These are phyloP conservation scores for Nicotiana tabacum DNA, from an alignment of 257 asterid genomes.

Conservation along the genomic window DNA sequence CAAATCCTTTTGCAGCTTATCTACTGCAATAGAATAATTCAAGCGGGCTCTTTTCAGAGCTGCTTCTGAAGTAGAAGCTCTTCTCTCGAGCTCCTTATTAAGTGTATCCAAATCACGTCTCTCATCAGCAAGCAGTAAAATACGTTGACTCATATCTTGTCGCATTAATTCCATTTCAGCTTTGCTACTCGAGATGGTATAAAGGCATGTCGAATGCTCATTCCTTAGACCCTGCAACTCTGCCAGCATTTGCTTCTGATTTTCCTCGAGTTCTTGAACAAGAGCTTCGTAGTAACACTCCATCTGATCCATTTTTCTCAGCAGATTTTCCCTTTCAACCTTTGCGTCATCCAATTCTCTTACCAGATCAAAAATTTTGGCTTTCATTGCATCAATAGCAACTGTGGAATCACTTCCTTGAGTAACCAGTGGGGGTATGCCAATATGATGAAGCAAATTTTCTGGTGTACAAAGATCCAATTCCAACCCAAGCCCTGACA, in stretches of 20 bases:
- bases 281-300: slow-evolving; percentile 93
- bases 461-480: slow-evolving; percentile 76
- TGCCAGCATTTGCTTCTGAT: slow-evolving; percentile 73
- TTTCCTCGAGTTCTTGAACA: slow-evolving; percentile 86
- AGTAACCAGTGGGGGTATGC: slow-evolving; percentile 44
- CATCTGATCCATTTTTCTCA: slow-evolving; percentile 86
- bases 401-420: slow-evolving; percentile 42
- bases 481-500: slow-evolving; percentile 55
- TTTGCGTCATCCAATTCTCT: slow-evolving; percentile 89
- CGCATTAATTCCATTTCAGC: slow-evolving; percentile 62
- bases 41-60: slow-evolving; percentile 84
- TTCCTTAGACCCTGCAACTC: slow-evolving; percentile 75
- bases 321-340: slow-evolving; percentile 72
- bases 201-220: slow-evolving; percentile 78
- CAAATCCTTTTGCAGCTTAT: slow-evolving; percentile 88
- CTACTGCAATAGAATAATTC: slow-evolving; percentile 91
- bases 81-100: slow-evolving; percentile 74
- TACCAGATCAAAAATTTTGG: slow-evolving; percentile 70
- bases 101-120: slow-evolving; percentile 52
- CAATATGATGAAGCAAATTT: slow-evolving; percentile 56
- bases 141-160: slow-evolving; percentile 55
- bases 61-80: slow-evolving; percentile 76
- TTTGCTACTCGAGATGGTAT: slow-evolving; percentile 52
- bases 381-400: slow-evolving; percentile 66
- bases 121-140: slow-evolving; percentile 59